Evolutionary conservation across 2,329 filamentous ascomycete genomes (phyloP), one percentile per base, ranked within the genome.

Genomic region (Alternaria novae-zelandiae): DNA sequence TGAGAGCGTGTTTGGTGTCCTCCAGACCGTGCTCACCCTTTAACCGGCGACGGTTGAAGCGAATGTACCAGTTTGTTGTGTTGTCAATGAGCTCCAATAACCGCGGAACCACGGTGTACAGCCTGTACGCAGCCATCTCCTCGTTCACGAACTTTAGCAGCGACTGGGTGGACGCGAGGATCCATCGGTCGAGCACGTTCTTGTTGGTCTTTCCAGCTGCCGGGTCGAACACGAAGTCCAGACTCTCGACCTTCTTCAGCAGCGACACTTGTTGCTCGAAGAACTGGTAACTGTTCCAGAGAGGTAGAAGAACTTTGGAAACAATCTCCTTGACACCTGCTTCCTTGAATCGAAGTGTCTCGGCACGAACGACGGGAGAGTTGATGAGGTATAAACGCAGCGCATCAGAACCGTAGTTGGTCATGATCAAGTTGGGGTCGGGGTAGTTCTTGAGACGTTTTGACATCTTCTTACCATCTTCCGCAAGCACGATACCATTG

Each of bases 381-480:
- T 97, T 97, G 82, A 97, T 97, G 75, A 98, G 86, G 77, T 97
- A 97, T n/a, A 98, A 86, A 59, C 95, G 90, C 54, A 98, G 87
- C 28, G 95, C 94, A 82, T 98, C 95, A 2, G 94, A 94, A 20
- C 95, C 95, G 78, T 97, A 97, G 75, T 91, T 91, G 61, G 91
- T 83, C 86, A 97, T 96, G 70, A 98, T 88, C 55, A 93, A 83
- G 60, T 84, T 84, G 11, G 95, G 95, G 74, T 97, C 94, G 0
- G 95, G 95, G 80, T 97, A 98, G 81, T 98, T 98, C 84, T 97
- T 96, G 61, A 97, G 85, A 57, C 95, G 89, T 82, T 98, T 98
- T 7, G 94, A 97, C 95, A 98, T 98, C 85, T 98, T 98, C 85
- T 97, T 97, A 59, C 95, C 95, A 75, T 97, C 93, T 78, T 97